These are phyloP conservation scores for Cyanidioschyzon merolae DNA, from an alignment of 23 red algal genomes.

Conservation along the genomic window DNA sequence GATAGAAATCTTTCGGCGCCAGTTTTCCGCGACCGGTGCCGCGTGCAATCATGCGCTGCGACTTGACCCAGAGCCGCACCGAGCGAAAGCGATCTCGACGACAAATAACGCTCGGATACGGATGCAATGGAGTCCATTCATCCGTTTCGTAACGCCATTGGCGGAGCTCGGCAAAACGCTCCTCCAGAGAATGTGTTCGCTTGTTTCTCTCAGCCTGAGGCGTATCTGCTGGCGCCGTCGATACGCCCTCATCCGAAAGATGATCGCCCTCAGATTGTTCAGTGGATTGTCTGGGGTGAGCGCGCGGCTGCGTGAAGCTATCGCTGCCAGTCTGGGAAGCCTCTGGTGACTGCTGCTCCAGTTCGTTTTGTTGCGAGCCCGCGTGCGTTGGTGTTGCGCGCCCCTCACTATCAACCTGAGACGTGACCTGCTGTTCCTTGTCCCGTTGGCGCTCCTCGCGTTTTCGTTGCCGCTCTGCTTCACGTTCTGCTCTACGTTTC, in stretches of 20 bases:
- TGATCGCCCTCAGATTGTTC: no score
- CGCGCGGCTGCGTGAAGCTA: no score
- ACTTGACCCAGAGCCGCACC: slow-evolving; percentile 14
- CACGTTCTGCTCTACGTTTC: not conserved
- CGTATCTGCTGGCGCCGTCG: no score
- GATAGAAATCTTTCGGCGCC: not conserved
- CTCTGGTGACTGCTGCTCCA: not conserved
- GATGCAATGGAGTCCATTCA: not conserved
- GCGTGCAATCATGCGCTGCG: slow-evolving; percentile 4
- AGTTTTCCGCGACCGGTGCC: slow-evolving; percentile 7
- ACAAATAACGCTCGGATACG: not conserved
- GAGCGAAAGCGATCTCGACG: not conserved
- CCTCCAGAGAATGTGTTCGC: not conserved
- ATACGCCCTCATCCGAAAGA: no score
- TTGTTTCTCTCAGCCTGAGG: not conserved
- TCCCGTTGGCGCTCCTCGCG: not conserved
- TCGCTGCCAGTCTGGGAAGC: not conserved
- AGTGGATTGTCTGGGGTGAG: no score
- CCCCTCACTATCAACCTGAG: not conserved
- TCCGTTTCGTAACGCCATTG: slow-evolving; percentile 6
- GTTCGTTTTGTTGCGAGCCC: not conserved
- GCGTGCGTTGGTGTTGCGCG: not conserved
- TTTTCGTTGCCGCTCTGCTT: slow-evolving; percentile 2
- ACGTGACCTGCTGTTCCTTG: not conserved
- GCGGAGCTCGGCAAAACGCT: slow-evolving; percentile 1